A percentile compares a stretch with the other conserved stretches of the same genome.
These are phyloP conservation scores for Hymenotorrendiella dingleyae DNA, from an alignment of 2,329 filamentous ascomycete species.

Conservation along the genomic window DNA sequence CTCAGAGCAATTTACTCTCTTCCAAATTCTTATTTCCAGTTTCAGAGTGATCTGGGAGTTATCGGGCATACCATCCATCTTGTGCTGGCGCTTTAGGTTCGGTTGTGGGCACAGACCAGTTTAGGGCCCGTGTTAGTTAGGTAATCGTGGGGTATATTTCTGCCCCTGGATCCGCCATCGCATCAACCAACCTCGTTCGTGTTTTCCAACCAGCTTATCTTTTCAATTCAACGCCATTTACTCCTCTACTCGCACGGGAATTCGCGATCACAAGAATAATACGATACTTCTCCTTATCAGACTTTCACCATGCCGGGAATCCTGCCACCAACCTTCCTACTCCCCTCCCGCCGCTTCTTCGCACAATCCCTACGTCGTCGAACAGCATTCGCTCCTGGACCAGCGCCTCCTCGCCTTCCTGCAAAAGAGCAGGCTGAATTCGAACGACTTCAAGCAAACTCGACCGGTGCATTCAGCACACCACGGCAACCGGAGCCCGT, in stretches of 20 bases:
- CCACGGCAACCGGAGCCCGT: slow-evolving; percentile 32
- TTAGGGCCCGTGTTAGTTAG: not conserved
- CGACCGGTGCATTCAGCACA: slow-evolving; percentile 70
- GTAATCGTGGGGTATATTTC: not conserved
- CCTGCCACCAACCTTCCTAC: slow-evolving; percentile 21
- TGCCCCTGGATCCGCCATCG: too few species aligned
- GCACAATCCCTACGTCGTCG: slow-evolving; percentile 18
- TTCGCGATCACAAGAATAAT: not conserved
- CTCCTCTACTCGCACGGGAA: too few species aligned
- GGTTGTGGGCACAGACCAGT: too few species aligned
- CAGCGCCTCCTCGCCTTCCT: slow-evolving; percentile 79
- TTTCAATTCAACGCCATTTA: too few species aligned
- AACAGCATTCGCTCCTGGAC: slow-evolving; percentile 43
- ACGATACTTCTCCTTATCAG: not conserved
- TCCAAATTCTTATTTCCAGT: too few species aligned
- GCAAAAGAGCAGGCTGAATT: slow-evolving; percentile 86
- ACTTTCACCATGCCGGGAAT: slow-evolving; percentile 24
- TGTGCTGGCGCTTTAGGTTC: too few species aligned
- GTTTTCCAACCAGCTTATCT: too few species aligned
- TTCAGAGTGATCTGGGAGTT: too few species aligned
- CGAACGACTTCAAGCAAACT: slow-evolving; percentile 75
- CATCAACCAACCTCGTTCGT: too few species aligned
- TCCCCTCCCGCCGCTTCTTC: slow-evolving; percentile 26
- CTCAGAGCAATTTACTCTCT: too few species aligned
- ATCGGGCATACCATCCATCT: too few species aligned